Evolutionary conservation across 75 land plant genomes (phyloP).

Genomic region (Larix kaempferi): DNA sequence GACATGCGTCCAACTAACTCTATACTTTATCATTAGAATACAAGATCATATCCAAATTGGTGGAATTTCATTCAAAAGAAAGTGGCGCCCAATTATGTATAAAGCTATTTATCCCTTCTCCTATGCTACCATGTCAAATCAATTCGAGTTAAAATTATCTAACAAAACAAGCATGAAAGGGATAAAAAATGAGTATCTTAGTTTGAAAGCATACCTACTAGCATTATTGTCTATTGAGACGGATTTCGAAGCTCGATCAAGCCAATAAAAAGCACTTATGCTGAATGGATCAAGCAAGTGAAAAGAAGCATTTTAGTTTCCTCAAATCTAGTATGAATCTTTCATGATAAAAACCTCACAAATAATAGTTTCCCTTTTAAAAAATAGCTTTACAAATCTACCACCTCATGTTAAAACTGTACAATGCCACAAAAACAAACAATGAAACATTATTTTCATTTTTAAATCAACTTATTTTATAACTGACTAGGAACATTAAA

Average conservation of each 20-base stretch:
- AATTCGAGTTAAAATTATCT: background rate
- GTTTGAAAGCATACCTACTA: constrained; percentile 8
- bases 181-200: background rate
- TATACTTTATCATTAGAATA: too few species aligned
- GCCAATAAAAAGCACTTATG: constrained; percentile 9
- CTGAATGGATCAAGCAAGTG: background rate
- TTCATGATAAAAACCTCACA: background rate
- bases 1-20: too few species aligned
- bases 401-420: background rate
- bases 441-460: background rate
- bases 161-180: background rate
- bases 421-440: background rate
- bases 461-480: background rate
- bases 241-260: constrained; percentile 8
- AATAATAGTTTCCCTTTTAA: background rate
- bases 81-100: too few species aligned
- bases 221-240: constrained; percentile 4
- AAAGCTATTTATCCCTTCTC: background rate
- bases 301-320: background rate
- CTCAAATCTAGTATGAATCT: background rate
- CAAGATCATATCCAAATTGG: too few species aligned
- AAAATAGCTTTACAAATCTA: background rate
- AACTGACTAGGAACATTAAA: background rate
- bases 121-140: background rate
- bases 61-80: too few species aligned